Base-by-base conservation (phyloP, 2,329 filamentous ascomycete genomes). In the Calonectria pseudoturangicola region DNA sequence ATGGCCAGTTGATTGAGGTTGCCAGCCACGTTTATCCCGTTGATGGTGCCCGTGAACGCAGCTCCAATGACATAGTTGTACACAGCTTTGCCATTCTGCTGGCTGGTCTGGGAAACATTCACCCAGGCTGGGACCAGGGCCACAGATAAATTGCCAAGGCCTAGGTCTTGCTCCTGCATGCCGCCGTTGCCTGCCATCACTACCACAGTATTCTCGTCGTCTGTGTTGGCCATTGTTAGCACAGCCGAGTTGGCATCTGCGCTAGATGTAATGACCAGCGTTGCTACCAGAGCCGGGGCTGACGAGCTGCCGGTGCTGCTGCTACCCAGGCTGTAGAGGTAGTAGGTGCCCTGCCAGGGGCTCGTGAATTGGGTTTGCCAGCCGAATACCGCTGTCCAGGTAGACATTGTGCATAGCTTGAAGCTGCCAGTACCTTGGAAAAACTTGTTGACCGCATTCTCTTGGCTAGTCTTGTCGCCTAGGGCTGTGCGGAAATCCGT, bases 1-100 rank as follows among this genome's bases (percentile, higher is more conserved):
- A 63, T 63, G 58, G 25, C 16, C 39, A 63, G 39, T 25, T 63
- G 16, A 47, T 63, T 63, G 58, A 33, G 39, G 58, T 47, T 63
- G 25, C 58, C 58, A 63, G 41, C 25, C 58, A 63, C 58, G 10
- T 47, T 47, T 6, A 63, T 21, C 39, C 25, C 58, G 41, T 33
- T 63, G 58, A 63, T 30, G 4, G 58, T 63, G 58, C 58, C 58
- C 25, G 25, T 21, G 58, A 63, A 63, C 39, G 58, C 58, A 47
- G 58, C 58, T 30, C 58, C 58, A 33, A 63, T 63, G 41, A 47
- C 41, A 63, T 5, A 33, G 41, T 13, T 47, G 58, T 10, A 33
- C 58, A 45, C 58, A 30, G 36, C 28, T 21, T 45, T 30, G 39
- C 58, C 58, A 63, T 33, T 28, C 39, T 63, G 21, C 25, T 63